These are phyloP conservation scores for Allium fistulosum DNA, from an alignment of 106 monocot genomes.

Conservation along the genomic window DNA sequence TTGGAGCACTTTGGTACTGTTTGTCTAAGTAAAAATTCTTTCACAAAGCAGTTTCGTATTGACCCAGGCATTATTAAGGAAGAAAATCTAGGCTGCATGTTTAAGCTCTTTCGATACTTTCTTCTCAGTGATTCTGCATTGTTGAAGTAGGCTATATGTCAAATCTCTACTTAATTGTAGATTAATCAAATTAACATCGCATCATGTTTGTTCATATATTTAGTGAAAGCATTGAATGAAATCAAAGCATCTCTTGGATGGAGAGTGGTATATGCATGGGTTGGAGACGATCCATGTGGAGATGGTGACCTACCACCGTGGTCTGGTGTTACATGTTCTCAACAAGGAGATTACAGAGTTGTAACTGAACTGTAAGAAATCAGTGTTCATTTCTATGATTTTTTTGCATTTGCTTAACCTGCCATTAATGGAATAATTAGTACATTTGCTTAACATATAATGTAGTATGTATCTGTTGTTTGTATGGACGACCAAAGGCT, in stretches of 20 bases:
- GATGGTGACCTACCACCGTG: constrained; percentile 90
- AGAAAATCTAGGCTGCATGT: no score
- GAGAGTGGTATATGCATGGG: constrained; percentile 99
- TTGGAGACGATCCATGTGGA: constrained; percentile 98
- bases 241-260: constrained; percentile 98
- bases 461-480: not conserved
- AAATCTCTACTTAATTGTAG: no score
- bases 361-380: constrained; percentile 89
- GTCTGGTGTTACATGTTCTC: constrained; percentile 96
- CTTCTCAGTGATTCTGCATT: no score
- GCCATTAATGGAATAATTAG: not conserved
- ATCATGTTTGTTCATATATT: not conserved
- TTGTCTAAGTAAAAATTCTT: no score
- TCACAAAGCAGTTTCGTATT: no score
- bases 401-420: not conserved
- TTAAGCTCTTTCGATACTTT: no score
- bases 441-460: not conserved
- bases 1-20: no score
- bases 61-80: no score
- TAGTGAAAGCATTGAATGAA: constrained; percentile 99
- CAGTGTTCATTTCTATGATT: not conserved
- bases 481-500: not conserved
- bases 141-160: no score
- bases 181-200: no score
- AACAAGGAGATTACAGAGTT: constrained; percentile 97